Percentiles rank a stretch among this genome's conserved stretches.
phyloP scores from a whole-genome alignment of 495 filamentous ascomycete genomes.

The Lasiosphaeriaceae sp. region DNA sequence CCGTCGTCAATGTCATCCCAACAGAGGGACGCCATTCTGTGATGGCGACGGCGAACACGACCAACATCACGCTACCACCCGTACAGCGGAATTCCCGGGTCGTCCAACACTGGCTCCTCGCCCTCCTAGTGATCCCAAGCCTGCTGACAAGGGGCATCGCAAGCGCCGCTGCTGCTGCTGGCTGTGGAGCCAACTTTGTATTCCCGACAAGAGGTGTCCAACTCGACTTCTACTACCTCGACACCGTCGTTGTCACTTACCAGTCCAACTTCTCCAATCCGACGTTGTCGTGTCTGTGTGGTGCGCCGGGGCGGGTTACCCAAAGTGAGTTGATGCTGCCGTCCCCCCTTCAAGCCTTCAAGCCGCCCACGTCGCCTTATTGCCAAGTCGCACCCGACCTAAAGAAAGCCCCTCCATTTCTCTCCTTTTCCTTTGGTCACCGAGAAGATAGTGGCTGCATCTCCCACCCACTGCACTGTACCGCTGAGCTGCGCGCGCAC shows the following conservation, averaged over 20 bases:
- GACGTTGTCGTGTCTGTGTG: constrained; percentile 24
- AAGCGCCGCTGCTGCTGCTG: background rate
- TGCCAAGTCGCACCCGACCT: background rate
- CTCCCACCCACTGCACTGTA: background rate
- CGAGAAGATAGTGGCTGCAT: background rate
- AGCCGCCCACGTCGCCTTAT: constrained; percentile 3
- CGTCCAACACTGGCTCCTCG: constrained; percentile 4
- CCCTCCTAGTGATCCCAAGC: constrained; percentile 14
- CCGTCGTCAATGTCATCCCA: constrained; percentile 14
- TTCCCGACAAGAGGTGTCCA: constrained; percentile 12
- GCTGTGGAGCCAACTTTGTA: constrained; percentile 15
- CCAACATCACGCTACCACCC: background rate
- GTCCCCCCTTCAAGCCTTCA: background rate
- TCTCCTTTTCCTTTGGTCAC: background rate
- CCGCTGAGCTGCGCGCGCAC: background rate
- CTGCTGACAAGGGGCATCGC: constrained; percentile 15
- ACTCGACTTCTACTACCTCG: constrained; percentile 13
- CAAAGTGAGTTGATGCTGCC: constrained; percentile 16
- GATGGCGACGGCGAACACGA: constrained; percentile 26
- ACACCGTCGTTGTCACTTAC: constrained; percentile 28
- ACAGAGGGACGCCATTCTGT: constrained; percentile 19
- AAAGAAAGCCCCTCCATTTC: background rate
- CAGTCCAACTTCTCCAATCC: constrained; percentile 20
- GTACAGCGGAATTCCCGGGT: constrained; percentile 8
- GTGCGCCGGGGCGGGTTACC: constrained; percentile 10